A percentile compares a stretch with the other conserved stretches of the same genome.
Conservation (phyloP, 2,329 filamentous ascomycete species). For the Sporothrix variecibatus region DNA sequence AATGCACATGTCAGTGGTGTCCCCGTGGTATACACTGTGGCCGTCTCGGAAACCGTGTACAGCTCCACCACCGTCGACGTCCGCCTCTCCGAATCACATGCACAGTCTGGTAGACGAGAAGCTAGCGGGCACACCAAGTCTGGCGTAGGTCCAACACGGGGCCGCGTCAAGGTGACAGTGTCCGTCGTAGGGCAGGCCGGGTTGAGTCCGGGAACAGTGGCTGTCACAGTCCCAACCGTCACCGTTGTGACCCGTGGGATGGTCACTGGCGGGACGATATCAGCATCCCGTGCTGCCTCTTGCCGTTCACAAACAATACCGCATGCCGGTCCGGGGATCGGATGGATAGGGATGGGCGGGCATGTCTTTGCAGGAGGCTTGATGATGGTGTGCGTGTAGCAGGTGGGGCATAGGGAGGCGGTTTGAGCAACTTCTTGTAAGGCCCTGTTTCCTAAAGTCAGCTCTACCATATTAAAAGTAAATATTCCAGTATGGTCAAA, state of each 20-base stretch:
- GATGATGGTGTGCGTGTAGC: slow-evolving; percentile 6
- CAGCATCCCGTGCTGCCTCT: background rate
- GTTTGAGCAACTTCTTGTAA: background rate
- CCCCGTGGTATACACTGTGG: slow-evolving; percentile 44
- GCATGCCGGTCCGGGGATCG: background rate
- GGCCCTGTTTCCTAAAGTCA: background rate
- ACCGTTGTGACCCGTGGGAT: background rate
- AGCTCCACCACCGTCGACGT: slow-evolving; percentile 41
- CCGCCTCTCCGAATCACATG: background rate
- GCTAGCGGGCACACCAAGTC: background rate
- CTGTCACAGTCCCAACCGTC: background rate
- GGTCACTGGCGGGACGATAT: background rate
- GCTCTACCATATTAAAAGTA: background rate
- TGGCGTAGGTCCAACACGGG: background rate
- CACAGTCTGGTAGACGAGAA: background rate
- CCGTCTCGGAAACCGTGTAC: slow-evolving; percentile 47
- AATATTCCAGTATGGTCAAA: no score
- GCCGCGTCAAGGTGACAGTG: background rate
- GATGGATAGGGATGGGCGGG: background rate
- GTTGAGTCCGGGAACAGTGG: slow-evolving; percentile 14
- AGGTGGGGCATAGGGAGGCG: background rate
- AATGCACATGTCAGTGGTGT: slow-evolving; percentile 40
- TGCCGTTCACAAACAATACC: slow-evolving; percentile 5
- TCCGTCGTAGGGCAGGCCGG: slow-evolving; percentile 13
- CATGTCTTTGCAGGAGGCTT: background rate